phyloP scores from a whole-genome alignment of 225 moss, liverwort and hornwort species.

The Rhytidiadelphus loreus region DNA sequence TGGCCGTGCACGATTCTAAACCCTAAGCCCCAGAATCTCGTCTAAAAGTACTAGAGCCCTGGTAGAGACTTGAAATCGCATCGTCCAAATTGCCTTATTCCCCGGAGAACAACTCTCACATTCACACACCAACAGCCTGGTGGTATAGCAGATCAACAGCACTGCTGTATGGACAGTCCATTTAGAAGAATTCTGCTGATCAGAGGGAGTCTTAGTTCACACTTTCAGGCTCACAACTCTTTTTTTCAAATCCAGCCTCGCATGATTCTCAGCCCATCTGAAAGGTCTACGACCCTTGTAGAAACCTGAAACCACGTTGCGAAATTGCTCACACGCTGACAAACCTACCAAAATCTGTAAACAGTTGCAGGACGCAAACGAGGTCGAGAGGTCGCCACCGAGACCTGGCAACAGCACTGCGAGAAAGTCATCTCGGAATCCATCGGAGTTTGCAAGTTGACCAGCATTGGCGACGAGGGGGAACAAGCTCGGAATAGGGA shows the following conservation, averaged over 20 bases:
- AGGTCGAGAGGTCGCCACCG: not conserved
- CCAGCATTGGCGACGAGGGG: not conserved
- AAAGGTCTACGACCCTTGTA: not conserved
- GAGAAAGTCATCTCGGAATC: not conserved
- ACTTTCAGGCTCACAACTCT: not conserved
- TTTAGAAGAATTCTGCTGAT: not conserved
- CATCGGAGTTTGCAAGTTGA: not conserved
- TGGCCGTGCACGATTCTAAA: too few relatives aligned
- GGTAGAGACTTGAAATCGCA: not conserved
- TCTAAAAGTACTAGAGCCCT: not conserved
- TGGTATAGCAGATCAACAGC: not conserved
- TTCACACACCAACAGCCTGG: not conserved
- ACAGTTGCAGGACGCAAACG: not conserved
- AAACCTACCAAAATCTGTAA: not conserved
- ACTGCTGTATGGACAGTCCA: not conserved
- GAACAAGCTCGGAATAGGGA: not conserved
- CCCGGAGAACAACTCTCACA: not conserved
- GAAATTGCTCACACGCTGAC: not conserved
- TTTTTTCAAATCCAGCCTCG: not conserved
- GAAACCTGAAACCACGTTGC: not conserved
- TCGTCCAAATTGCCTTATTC: not conserved
- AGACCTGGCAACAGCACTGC: not conserved
- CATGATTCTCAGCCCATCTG: not conserved
- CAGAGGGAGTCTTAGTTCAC: not conserved
- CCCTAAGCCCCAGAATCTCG: not conserved